Evolutionary conservation across 2,329 filamentous ascomycete genomes (phyloP).

Genomic region (Bipolaris bicolor): DNA sequence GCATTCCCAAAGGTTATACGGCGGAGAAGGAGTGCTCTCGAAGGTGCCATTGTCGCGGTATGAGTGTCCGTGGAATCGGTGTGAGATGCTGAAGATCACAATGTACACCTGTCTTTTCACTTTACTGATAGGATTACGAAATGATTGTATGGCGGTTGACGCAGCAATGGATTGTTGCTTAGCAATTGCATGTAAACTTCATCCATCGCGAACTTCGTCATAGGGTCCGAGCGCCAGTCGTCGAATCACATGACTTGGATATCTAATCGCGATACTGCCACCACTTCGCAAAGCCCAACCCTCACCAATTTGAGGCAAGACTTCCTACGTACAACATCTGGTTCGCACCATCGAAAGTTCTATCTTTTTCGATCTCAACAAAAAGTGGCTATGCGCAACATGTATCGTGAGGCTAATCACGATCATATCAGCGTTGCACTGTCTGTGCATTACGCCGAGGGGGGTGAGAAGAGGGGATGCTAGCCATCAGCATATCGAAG

Average conservation of each 20-base stretch:
- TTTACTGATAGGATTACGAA: conserved; percentile 17
- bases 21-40: conserved; percentile 34
- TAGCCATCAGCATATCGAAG: conserved; percentile 24
- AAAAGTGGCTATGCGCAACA: conserved; percentile 17
- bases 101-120: conserved; percentile 6
- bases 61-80: conserved; percentile 4
- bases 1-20: conserved; percentile 28
- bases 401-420: conserved; percentile 8
- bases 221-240: conserved; percentile 34
- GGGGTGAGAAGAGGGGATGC: conserved; percentile 16
- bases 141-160: conserved; percentile 9
- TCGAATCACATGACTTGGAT: conserved; percentile 40
- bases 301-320: conserved; percentile 8
- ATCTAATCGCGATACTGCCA: conserved; percentile 5
- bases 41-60: conserved; percentile 41
- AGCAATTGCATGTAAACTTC: conserved; percentile 14
- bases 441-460: conserved; percentile 15
- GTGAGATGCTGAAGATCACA: conserved; percentile 17
- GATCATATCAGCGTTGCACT: conserved; percentile 12
- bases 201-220: conserved; percentile 33
- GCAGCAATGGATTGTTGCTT: conserved; percentile 22
- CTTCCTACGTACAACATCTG: conserved; percentile 1
- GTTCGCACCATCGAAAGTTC: background rate
- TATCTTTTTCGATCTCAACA: conserved; percentile 26
- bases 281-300: conserved; percentile 6